Percentiles rank a stretch among this genome's conserved stretches.
These are phyloP conservation scores for Podosphaera aphanis DNA, from an alignment of 2,329 filamentous ascomycete species.

Conservation along the genomic window DNA sequence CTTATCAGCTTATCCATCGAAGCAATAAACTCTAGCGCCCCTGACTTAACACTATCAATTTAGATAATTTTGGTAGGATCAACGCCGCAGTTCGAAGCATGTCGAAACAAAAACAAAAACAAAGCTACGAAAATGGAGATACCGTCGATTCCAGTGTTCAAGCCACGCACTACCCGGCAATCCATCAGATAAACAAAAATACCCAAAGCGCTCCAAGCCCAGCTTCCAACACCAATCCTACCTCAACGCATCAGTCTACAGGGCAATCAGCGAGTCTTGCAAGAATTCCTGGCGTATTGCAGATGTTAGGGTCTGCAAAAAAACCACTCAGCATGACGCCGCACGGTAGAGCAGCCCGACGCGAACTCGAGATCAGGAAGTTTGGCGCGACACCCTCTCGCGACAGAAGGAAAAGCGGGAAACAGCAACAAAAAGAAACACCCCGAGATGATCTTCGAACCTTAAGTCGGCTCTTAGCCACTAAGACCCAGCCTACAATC, in stretches of 20 bases:
- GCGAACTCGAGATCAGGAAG: slow-evolving; percentile 33
- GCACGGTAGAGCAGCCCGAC: slow-evolving; percentile 35
- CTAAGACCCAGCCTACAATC: slow-evolving; percentile 14
- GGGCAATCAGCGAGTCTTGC: slow-evolving; percentile 11
- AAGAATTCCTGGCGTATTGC: slow-evolving; percentile 11
- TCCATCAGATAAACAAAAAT: too few species aligned
- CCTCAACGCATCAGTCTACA: slow-evolving; percentile 6
- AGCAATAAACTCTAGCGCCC: too few species aligned
- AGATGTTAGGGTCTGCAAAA: slow-evolving; percentile 9
- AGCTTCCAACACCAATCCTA: slow-evolving; percentile 13
- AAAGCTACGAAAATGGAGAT: too few species aligned
- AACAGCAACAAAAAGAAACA: slow-evolving; percentile 28
- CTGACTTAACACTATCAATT: too few species aligned
- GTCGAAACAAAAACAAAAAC: too few species aligned
- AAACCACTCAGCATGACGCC: slow-evolving; percentile 22
- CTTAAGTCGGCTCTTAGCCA: slow-evolving; percentile 30
- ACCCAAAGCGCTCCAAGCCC: slow-evolving; percentile 13
- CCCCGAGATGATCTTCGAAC: slow-evolving; percentile 29
- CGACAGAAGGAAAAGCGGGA: slow-evolving; percentile 31
- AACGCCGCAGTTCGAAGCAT: too few species aligned
- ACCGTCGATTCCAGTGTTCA: too few species aligned
- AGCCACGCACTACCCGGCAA: too few species aligned
- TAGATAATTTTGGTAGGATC: too few species aligned
- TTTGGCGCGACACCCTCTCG: slow-evolving; percentile 37
- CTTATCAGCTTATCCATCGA: too few species aligned